Evolutionary conservation across 176 grass and related monocot species (phyloP), one percentile per base, ranked within the genome.

Genomic region (Metroxylon sagu): DNA sequence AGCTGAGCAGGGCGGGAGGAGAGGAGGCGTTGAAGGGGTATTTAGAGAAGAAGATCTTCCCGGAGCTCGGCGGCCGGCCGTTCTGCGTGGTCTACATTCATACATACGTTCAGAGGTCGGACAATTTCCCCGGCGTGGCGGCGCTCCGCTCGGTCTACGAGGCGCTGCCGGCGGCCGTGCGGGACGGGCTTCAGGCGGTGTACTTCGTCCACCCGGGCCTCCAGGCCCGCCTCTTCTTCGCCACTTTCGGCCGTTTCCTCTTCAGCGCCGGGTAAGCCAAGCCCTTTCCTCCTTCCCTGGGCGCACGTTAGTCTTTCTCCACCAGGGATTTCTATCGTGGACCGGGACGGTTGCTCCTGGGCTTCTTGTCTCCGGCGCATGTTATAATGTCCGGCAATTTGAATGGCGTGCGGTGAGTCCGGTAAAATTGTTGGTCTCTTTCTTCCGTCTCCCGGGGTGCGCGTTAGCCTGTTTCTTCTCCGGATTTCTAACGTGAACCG

Each of bases 171-270:
- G 59, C 79, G 17, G 28, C 0, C 2, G 72, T 75, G 50, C 70
- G 35, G 67, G 80, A 72, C 18, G 56, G 69, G 28, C 80, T 90
- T 48, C 77, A 70, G 55, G 86, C 68, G 60, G 71, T 96, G 19
- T 96, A 90, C 77, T 96, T 96, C 83, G 30, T 96, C 16, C 92
- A 96, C 82, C 92, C 92, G 3, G 75, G 83, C 4, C 39, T 96
- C 65, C 92, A 90, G 69, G 63, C 92, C 56, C 78, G 92, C n/a
- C 74, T 90, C 75, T 96, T 96, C 80, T 90, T 88, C 68, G 83
- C 83, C 61, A 96, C 83, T 54, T 62, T 90, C 57, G 87, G 87
- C 0, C 71, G 83, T 1, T 90, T 96, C 77, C 79, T 90, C 72
- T 96, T 96, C 68, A 86, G 86, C 66, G 71, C 74, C 35, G 64